Evolutionary conservation across 306 rosid species (phyloP).

Genomic region (Castanea crenata): DNA sequence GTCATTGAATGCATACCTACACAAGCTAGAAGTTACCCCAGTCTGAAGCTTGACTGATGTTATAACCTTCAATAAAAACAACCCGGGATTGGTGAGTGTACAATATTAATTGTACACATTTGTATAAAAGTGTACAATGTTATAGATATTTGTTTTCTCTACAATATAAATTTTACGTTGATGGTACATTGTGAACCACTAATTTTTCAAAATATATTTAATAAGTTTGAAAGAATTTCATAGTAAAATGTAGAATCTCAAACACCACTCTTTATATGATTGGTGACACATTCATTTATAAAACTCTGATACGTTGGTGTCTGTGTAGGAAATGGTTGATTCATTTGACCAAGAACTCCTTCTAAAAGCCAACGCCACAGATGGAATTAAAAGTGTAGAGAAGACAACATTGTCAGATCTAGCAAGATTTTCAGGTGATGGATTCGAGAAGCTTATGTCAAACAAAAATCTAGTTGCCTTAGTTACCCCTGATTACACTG

Average conservation of each 20-base stretch:
- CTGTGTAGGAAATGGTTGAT: constrained; percentile 9
- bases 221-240: too few species aligned
- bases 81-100: constrained; percentile 31
- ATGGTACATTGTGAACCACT: too few species aligned
- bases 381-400: constrained; percentile 19
- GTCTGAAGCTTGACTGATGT: constrained; percentile 48
- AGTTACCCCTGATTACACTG: constrained; percentile 28
- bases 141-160: too few species aligned
- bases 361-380: constrained; percentile 12
- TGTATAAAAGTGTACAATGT: too few species aligned
- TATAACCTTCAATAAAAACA: constrained; percentile 48
- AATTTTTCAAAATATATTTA: too few species aligned
- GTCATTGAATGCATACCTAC: constrained; percentile 47
- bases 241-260: too few species aligned
- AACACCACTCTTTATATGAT: too few species aligned
- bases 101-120: too few species aligned
- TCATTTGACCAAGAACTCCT: constrained; percentile 23
- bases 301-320: too few species aligned
- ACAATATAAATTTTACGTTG: too few species aligned
- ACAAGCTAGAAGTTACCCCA: constrained; percentile 35
- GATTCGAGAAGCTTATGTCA: constrained; percentile 36
- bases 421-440: constrained; percentile 18
- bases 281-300: too few species aligned
- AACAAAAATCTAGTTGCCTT: constrained; percentile 26
- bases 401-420: constrained; percentile 4